These are phyloP conservation scores for Hanseniaspora uvarum DNA, from an alignment of 1,139 yeast species.

Conservation along the genomic window DNA sequence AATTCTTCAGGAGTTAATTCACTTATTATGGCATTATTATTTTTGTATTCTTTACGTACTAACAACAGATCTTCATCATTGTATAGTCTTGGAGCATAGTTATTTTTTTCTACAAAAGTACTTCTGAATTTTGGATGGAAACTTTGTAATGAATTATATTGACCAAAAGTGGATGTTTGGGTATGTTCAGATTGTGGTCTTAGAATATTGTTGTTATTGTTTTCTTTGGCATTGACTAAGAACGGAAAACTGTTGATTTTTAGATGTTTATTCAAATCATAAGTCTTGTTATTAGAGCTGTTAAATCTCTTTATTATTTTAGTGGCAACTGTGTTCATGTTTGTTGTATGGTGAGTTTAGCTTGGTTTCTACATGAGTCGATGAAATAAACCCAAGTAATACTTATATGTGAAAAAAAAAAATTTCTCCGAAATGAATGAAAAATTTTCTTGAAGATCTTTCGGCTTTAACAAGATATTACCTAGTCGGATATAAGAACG, in stretches of 20 bases:
- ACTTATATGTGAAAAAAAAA: neutral
- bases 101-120: neutral
- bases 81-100: conserved; percentile 13
- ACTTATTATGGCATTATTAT: conserved; percentile 8
- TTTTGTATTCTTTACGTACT: neutral
- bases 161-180: neutral
- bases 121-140: conserved; percentile 3
- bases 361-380: no score
- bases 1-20: conserved; percentile 2
- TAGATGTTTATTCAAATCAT: neutral
- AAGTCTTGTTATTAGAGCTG: neutral
- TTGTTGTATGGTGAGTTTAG: neutral
- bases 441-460: neutral
- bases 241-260: neutral
- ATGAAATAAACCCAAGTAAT: no score
- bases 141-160: neutral
- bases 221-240: neutral
- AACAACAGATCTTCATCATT: conserved; percentile 7
- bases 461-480: neutral
- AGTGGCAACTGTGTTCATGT: neutral
- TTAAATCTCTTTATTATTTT: conserved; percentile 5
- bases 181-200: neutral
- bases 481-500: neutral
- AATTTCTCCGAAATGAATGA: no score
- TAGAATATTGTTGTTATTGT: neutral